A percentile compares a stretch with the other conserved stretches of the same genome.
phyloP scores from a whole-genome alignment of 176 grass and related monocot genomes.

The Carex scoparia region DNA sequence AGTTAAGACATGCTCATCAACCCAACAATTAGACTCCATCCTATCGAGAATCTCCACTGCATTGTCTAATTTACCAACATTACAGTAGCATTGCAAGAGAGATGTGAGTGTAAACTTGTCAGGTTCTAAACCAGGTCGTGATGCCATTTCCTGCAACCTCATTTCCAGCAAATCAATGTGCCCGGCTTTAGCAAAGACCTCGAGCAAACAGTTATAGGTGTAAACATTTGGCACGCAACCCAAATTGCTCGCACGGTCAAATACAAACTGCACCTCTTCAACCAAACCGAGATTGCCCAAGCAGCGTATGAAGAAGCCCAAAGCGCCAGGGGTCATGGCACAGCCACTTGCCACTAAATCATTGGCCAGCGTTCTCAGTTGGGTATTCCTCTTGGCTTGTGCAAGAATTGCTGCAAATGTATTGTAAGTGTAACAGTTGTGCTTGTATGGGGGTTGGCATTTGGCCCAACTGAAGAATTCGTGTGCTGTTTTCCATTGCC shows the following conservation, averaged over 20 bases:
- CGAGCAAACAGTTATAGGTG: constrained; percentile 76
- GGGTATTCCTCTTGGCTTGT: constrained; percentile 22
- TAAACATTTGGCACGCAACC: constrained; percentile 63
- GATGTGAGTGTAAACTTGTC: constrained; percentile 83
- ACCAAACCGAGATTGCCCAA: constrained; percentile 44
- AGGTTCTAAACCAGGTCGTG: constrained; percentile 17
- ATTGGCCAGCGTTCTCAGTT: constrained; percentile 41
- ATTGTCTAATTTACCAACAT: constrained; percentile 34
- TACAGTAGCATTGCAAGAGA: constrained; percentile 64
- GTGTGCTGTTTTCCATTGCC: constrained; percentile 49
- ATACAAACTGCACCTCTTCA: constrained; percentile 41
- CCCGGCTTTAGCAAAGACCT: constrained; percentile 50
- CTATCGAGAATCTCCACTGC: constrained; percentile 42
- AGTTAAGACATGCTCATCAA: constrained; percentile 65
- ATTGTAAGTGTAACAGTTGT: constrained; percentile 82
- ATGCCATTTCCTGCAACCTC: constrained; percentile 60
- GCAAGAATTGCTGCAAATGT: constrained; percentile 63
- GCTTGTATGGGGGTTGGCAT: constrained; percentile 53
- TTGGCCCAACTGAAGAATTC: constrained; percentile 79
- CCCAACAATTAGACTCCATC: constrained; percentile 55
- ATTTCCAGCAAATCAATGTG: constrained; percentile 33
- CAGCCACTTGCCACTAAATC: constrained; percentile 35
- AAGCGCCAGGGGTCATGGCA: constrained; percentile 55
- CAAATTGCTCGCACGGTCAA: constrained; percentile 45
- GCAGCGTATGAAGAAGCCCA: constrained; percentile 76